Percentiles rank a stretch among this genome's conserved stretches.
Evolutionary conservation across 202 grass and related monocot species (phyloP).

Genomic region (Carex sylvatica): DNA sequence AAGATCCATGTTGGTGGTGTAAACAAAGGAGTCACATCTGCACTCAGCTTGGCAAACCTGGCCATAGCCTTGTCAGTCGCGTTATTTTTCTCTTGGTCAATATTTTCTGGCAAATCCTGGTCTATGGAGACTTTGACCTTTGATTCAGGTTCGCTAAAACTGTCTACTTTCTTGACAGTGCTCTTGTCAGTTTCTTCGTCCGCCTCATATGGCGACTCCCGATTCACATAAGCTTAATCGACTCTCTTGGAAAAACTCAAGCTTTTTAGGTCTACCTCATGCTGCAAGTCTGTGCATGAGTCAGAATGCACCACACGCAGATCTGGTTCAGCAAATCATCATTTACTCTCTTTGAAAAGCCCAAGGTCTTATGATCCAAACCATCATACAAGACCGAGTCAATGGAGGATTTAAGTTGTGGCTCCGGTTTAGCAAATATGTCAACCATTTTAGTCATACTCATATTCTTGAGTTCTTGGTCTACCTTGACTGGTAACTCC

Average conservation of each 20-base stretch:
- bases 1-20: constrained; percentile 13
- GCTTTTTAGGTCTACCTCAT: constrained; percentile 1
- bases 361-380: not conserved
- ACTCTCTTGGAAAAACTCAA: constrained; percentile 23
- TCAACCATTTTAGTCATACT: constrained; percentile 24
- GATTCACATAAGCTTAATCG: not conserved
- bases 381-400: constrained; percentile 8
- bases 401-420: not conserved
- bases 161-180: constrained; percentile 25
- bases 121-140: not conserved
- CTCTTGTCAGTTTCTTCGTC: constrained; percentile 12
- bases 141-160: constrained; percentile 19
- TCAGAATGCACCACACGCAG: not conserved
- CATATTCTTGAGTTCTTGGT: not conserved
- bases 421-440: constrained; percentile 12
- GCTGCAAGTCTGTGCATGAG: not conserved
- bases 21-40: not conserved
- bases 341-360: constrained; percentile 17
- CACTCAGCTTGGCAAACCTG: not conserved
- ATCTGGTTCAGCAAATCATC: constrained; percentile 5
- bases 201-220: not conserved
- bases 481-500: not conserved
- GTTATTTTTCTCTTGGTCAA: constrained; percentile 7
- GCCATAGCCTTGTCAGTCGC: not conserved
- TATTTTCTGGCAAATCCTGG: not conserved